Conservation (phyloP, 2,329 filamentous ascomycete species). For the Microdochium trichocladiopsis region DNA sequence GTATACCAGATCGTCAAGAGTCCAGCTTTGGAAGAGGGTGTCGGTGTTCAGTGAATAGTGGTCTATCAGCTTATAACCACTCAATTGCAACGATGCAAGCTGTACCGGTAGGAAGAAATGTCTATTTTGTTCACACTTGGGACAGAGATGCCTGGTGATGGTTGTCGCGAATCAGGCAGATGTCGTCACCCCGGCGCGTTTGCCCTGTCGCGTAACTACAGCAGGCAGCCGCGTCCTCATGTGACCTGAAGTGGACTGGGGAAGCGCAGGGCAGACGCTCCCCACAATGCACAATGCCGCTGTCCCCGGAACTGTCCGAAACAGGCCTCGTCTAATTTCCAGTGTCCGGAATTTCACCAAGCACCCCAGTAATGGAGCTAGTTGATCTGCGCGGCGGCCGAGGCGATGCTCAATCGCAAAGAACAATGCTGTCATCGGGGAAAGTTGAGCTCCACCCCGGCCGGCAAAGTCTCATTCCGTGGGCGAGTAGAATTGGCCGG, state of each 20-base stretch:
- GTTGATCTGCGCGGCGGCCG: not conserved
- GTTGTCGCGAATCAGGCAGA: conserved; percentile 12
- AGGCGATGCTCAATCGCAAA: not conserved
- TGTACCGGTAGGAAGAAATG: not conserved
- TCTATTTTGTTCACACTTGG: not conserved
- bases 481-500: not conserved
- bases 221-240: conserved; percentile 14
- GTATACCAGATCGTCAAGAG: too few relatives aligned
- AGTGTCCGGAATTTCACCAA: not conserved
- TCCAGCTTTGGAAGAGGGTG: too few relatives aligned
- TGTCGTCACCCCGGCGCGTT: conserved; percentile 13
- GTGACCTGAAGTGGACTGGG: conserved; percentile 9
- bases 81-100: too few relatives aligned
- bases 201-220: conserved; percentile 4
- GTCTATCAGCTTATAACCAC: too few relatives aligned
- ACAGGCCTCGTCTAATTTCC: not conserved
- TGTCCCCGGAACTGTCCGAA: not conserved
- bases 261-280: too few relatives aligned
- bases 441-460: not conserved
- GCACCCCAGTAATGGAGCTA: not conserved
- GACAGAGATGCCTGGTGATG: not conserved
- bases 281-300: too few relatives aligned
- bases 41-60: too few relatives aligned
- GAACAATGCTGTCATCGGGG: not conserved
- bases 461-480: not conserved